Base-by-base conservation (phyloP, 2,329 filamentous ascomycete genomes). In the Neurospora crassa region DNA sequence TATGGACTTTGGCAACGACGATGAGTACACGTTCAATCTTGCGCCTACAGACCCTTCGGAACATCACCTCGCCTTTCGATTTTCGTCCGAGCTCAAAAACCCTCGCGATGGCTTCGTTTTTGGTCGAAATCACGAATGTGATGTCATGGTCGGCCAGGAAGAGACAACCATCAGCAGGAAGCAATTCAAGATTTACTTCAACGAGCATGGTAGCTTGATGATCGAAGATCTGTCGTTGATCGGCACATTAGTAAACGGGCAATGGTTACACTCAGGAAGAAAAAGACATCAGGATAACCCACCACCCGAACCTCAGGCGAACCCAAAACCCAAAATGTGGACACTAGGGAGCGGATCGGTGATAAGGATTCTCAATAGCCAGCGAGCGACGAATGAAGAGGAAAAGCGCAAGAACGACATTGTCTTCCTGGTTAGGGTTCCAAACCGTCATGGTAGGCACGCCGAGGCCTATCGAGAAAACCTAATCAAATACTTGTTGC, bases 121-220 rank as follows among this genome's bases (percentile, higher is more conserved):
- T 80, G 96, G 96, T 40, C 90, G 96, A 70, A 95, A 96, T 77
- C 76, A 81, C 0, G 76, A 80, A 42, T 96, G 92, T 80, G 96
- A 99, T 71, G 53, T 63, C 16, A 11, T 29, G 7, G 53, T 63
- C 29, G 8, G 14, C 53, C 14, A 18, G 0, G 1, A 63, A 14
- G 3, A 18, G 14, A 63, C 11, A 1, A 82, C 94, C 67, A 87
- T 99, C 72, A 98, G 95, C 83, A 97, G 98, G 78, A 86, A 92
- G n/a, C 96, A 99, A 79, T 99, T 98, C 79, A 91, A 93, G 70
- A 97, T 99, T 73, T 97, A 91, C 78, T 86, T 97, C 76, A 99
- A 96, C 76, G 84, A 89, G n/a, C 89, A 92, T 74, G 93, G 92
- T 40, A 90, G 92, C 71, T 86, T 97, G 74, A 97, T 99, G 93